phyloP scores from a whole-genome alignment of 176 grass and related monocot species.

The Ampelocalamus luodianensis region DNA sequence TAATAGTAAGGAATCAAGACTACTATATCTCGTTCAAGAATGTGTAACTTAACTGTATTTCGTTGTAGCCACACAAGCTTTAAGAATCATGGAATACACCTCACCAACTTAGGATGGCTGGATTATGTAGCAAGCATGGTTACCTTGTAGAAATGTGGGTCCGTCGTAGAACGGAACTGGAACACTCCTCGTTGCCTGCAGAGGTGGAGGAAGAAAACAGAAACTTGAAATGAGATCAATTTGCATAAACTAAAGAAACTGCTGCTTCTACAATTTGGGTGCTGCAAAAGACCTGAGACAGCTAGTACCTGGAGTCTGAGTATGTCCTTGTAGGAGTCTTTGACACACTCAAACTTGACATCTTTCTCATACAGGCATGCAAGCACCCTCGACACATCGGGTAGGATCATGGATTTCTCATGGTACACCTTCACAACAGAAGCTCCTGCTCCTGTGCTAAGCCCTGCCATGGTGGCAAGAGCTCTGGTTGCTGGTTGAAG shows the following conservation, averaged over 20 bases:
- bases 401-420: slow-evolving; percentile 63
- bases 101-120: background rate
- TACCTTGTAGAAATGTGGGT: slow-evolving; percentile 67
- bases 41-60: background rate
- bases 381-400: slow-evolving; percentile 84
- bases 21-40: background rate
- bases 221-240: slow-evolving; percentile 14
- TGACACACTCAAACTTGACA: slow-evolving; percentile 52
- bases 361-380: slow-evolving; percentile 89
- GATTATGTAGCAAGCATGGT: background rate
- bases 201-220: background rate
- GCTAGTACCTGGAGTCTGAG: slow-evolving; percentile 80
- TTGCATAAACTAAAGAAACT: slow-evolving; percentile 23
- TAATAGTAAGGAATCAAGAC: background rate
- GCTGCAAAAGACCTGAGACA: background rate
- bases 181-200: slow-evolving; percentile 68
- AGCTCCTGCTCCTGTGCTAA: slow-evolving; percentile 41
- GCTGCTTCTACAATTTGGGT: background rate
- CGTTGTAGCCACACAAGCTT: slow-evolving; percentile 8
- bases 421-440: slow-evolving; percentile 70
- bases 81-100: background rate
- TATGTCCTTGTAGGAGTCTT: slow-evolving; percentile 57
- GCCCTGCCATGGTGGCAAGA: slow-evolving; percentile 54
- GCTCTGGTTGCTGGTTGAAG: slow-evolving; percentile 36
- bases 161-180: slow-evolving; percentile 71